Percentiles rank a stretch among this genome's conserved stretches.
Evolutionary conservation across 2,329 filamentous ascomycete species (phyloP).

Genomic region (Tolypocladium tundrense): DNA sequence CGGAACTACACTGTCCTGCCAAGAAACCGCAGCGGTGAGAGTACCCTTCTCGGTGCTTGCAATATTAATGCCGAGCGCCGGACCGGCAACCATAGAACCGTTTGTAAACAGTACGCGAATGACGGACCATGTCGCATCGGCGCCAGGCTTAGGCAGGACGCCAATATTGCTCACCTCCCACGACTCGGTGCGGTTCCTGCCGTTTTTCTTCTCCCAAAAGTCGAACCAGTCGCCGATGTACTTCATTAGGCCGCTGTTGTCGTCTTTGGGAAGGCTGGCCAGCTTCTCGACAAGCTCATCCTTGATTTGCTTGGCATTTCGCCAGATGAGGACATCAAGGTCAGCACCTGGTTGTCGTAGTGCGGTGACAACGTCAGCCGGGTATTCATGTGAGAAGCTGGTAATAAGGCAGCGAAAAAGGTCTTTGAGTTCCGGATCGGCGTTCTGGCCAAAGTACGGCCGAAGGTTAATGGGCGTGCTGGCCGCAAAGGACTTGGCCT

Average conservation of each 20-base stretch:
- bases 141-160: constrained; percentile 15
- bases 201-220: constrained; percentile 31
- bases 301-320: constrained; percentile 23
- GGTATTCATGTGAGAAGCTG: constrained; percentile 19
- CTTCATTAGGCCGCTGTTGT: constrained; percentile 29
- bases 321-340: constrained; percentile 29
- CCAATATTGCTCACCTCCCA: constrained; percentile 47
- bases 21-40: constrained; percentile 32
- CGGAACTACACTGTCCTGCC: constrained; percentile 35
- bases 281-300: constrained; percentile 21
- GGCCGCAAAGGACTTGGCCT: constrained; percentile 22
- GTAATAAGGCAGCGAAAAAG: constrained; percentile 29
- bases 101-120: constrained; percentile 40
- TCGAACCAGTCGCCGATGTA: constrained; percentile 32
- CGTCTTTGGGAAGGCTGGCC: constrained; percentile 27
- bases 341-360: constrained; percentile 12
- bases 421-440: constrained; percentile 14
- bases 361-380: constrained; percentile 10
- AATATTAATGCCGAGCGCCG: constrained; percentile 34
- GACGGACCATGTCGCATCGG: constrained; percentile 21
- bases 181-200: constrained; percentile 27
- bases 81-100: constrained; percentile 30
- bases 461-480: constrained; percentile 35
- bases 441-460: constrained; percentile 18
- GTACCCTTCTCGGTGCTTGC: constrained; percentile 30